A percentile compares a stretch with the other conserved stretches of the same genome.
Conservation (phyloP, 2,329 filamentous ascomycete species). For the Thielaviopsis cerberus region DNA sequence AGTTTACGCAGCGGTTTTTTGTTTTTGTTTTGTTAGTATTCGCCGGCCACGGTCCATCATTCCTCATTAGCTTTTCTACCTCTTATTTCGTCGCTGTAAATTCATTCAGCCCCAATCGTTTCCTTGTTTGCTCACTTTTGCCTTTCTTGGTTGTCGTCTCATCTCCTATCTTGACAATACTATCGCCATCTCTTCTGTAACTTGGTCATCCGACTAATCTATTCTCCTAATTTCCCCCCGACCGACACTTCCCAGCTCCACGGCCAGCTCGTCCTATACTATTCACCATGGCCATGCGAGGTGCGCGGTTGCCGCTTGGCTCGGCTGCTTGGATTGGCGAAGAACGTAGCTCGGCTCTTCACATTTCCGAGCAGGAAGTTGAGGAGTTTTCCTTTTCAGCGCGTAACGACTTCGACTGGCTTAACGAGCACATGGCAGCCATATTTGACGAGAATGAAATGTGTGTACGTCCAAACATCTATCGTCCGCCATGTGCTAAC, state of each 20-base stretch:
- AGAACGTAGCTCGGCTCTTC: constrained; percentile 60
- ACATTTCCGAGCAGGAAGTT: constrained; percentile 61
- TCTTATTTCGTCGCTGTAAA: neutral
- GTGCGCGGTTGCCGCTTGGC: constrained; percentile 51
- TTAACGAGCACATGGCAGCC: constrained; percentile 95
- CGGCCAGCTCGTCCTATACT: constrained; percentile 2
- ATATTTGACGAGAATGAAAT: constrained; percentile 75
- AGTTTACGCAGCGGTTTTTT: neutral
- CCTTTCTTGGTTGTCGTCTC: neutral
- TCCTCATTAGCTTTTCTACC: neutral
- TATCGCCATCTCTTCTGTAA: neutral
- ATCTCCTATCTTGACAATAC: neutral
- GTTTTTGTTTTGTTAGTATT: neutral
- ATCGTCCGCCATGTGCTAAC: neutral
- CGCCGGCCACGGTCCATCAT: neutral
- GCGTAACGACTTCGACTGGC: constrained; percentile 87
- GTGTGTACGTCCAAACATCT: constrained; percentile 29
- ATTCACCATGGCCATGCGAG: constrained; percentile 25
- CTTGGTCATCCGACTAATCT: neutral
- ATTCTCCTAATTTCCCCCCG: neutral
- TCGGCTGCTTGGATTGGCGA: constrained; percentile 70
- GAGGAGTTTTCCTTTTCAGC: constrained; percentile 89
- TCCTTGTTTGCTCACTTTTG: neutral
- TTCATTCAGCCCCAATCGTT: neutral
- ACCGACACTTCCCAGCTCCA: too few species aligned